Evolutionary conservation across 192 early-diverging fungal species (phyloP), one percentile per base, ranked within the genome.

Genomic region (Coemansia sp.): DNA sequence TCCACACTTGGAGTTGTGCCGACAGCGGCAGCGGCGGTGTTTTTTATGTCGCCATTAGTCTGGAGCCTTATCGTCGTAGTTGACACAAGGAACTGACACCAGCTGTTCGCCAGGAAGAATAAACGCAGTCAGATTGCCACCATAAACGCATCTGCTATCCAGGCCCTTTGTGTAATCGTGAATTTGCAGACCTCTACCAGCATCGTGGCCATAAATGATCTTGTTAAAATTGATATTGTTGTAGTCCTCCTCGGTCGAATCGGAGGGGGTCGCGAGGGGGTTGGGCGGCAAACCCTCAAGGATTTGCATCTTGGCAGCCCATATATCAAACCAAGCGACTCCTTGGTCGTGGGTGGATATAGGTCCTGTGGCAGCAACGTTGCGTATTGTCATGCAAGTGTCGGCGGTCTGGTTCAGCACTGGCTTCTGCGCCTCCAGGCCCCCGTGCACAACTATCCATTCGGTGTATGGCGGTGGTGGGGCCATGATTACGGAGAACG

Each of bases 101-200:
- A 71, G 23, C 7, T 67, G 26, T 43, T 77, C 70, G 29, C 71
- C 71, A 6, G 80, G 80, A 42, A 82, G 71, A 28, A 82, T 77
- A 26, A 86, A 74, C 3, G 88, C 89, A 1, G 89, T 88, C 59
- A 92, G 62, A 42, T 83, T 43, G 6, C 85, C 71, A 15, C 89
- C 89, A 62, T 89, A 84, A 7, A 90, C 89, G 61, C 91, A 92
- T 9, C 87, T 87, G 7, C 85, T 83, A 64, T 92, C 91, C 8
- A 91, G 53, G 12, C 91, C 91, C 68, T 86, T 83, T 3, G 87
- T 83, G 49, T 80, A 78, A 0, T 56, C 34, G 62, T 80, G 76
- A 16, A 91, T 53, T 51, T 87, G 81, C 28, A 92, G 67, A 8
- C 74, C 79, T 29, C 88, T 67, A 3, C 83, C 67, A 26, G 91